Conservation (phyloP, 805 yeast genomes). For the Diddensiella santjacobensis region DNA sequence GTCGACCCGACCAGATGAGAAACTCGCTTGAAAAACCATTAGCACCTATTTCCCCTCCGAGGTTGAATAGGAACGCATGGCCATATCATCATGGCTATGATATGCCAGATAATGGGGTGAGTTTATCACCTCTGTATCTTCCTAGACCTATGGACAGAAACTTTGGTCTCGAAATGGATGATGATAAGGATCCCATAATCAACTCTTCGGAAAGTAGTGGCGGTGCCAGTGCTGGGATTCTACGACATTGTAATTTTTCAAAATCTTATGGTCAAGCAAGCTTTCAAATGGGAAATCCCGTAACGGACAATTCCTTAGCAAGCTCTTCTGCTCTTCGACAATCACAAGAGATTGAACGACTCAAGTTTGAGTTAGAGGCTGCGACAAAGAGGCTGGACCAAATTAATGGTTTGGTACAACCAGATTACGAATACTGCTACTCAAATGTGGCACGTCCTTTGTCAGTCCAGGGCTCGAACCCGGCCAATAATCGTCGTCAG, state of each 20-base stretch:
- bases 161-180: neutral
- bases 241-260: neutral
- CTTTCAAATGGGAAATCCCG: neutral
- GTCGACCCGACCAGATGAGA: neutral
- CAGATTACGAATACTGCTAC: too few relatives aligned
- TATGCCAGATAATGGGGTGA: neutral
- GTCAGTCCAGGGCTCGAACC: too few relatives aligned
- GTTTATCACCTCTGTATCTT: neutral
- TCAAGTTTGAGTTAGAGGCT: constrained; percentile 6
- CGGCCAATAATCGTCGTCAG: too few relatives aligned
- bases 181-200: neutral
- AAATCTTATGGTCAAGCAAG: neutral
- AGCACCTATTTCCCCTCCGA: neutral
- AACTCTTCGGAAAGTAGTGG: neutral
- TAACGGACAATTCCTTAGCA: too few relatives aligned
- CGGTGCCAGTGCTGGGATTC: neutral
- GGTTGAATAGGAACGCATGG: neutral
- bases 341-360: constrained; percentile 7
- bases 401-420: too few relatives aligned
- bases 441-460: too few relatives aligned
- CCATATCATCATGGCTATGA: neutral
- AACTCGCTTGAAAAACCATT: neutral
- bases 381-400: constrained; percentile 8
- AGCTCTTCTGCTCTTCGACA: too few relatives aligned
- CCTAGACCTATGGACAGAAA: neutral